Evolutionary conservation across 2,329 filamentous ascomycete genomes (phyloP).

Genomic region (Aciculosporium take): DNA sequence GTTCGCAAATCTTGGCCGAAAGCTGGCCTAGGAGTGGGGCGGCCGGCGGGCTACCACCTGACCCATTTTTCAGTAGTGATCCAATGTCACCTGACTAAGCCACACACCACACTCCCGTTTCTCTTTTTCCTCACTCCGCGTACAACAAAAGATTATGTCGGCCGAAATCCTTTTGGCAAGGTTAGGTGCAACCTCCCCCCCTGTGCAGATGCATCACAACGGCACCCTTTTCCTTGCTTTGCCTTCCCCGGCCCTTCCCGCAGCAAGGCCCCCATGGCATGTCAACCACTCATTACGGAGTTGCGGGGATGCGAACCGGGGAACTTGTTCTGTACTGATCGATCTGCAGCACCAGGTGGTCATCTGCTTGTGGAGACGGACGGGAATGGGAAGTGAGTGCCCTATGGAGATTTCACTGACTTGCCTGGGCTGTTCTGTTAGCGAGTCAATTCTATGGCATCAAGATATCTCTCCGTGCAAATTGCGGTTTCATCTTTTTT

Average conservation of each 20-base stretch:
- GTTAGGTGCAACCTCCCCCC: too few species aligned
- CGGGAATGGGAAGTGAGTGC: too few species aligned
- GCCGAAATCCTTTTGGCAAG: conserved; percentile 3
- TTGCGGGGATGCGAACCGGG: conserved; percentile 1
- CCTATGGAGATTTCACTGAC: too few species aligned
- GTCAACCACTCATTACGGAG: background rate
- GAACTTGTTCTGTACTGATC: background rate
- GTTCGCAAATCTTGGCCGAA: conserved; percentile 5
- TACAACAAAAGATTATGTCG: conserved; percentile 1
- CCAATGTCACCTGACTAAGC: background rate
- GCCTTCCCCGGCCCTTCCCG: background rate
- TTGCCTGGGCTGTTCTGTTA: background rate
- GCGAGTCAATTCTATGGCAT: background rate
- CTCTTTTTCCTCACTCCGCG: background rate
- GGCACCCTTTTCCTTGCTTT: background rate
- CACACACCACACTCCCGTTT: background rate
- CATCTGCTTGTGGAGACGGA: too few species aligned
- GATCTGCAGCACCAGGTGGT: background rate
- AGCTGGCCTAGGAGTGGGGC: conserved; percentile 2
- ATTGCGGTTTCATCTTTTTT: background rate
- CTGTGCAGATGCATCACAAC: too few species aligned
- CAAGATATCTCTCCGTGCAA: background rate
- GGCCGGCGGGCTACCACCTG: background rate
- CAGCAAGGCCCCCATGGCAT: background rate
- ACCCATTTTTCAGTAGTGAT: conserved; percentile 3